phyloP scores from a whole-genome alignment of 2,329 filamentous ascomycete genomes.

The Cladophialophora yegresii region DNA sequence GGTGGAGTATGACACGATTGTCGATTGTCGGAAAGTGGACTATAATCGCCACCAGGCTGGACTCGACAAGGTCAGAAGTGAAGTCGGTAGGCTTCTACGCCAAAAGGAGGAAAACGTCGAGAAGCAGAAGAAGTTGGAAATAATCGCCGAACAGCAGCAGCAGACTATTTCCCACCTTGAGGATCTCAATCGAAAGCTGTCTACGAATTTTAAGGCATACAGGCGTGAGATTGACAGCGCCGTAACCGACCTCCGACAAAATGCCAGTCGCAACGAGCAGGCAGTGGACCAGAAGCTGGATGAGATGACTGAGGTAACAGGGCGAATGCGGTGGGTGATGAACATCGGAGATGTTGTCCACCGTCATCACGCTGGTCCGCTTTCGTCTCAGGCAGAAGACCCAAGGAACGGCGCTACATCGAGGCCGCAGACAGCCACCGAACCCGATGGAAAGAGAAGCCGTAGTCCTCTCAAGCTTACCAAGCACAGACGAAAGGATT shows the following conservation, averaged over 20 bases:
- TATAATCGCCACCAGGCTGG: slow-evolving; percentile 45
- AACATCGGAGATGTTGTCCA: slow-evolving; percentile 45
- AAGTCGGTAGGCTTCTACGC: slow-evolving; percentile 41
- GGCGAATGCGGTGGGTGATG: slow-evolving; percentile 53
- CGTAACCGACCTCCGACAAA: slow-evolving; percentile 39
- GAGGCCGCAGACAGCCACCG: slow-evolving; percentile 7
- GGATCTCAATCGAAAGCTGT: slow-evolving; percentile 46
- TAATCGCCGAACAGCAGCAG: slow-evolving; percentile 51
- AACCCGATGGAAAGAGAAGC: slow-evolving; percentile 22
- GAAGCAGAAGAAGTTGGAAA: slow-evolving; percentile 46
- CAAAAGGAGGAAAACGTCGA: slow-evolving; percentile 44
- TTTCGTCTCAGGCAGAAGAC: not conserved
- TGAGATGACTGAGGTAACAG: slow-evolving; percentile 47
- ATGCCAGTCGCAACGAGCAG: slow-evolving; percentile 35
- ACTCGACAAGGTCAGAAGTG: slow-evolving; percentile 44
- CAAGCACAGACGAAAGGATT: slow-evolving; percentile 34
- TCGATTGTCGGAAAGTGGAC: slow-evolving; percentile 45
- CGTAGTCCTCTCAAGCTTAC: slow-evolving; percentile 30
- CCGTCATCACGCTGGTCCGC: slow-evolving; percentile 11
- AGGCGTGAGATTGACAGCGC: slow-evolving; percentile 47
- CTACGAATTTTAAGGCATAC: slow-evolving; percentile 47
- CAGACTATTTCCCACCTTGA: slow-evolving; percentile 46
- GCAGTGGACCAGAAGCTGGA: slow-evolving; percentile 44
- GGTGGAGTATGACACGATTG: slow-evolving; percentile 48
- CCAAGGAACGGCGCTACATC: slow-evolving; percentile 3